These are phyloP conservation scores for Colletotrichum zoysiae DNA, from an alignment of 2,329 filamentous ascomycete species.

Conservation along the genomic window DNA sequence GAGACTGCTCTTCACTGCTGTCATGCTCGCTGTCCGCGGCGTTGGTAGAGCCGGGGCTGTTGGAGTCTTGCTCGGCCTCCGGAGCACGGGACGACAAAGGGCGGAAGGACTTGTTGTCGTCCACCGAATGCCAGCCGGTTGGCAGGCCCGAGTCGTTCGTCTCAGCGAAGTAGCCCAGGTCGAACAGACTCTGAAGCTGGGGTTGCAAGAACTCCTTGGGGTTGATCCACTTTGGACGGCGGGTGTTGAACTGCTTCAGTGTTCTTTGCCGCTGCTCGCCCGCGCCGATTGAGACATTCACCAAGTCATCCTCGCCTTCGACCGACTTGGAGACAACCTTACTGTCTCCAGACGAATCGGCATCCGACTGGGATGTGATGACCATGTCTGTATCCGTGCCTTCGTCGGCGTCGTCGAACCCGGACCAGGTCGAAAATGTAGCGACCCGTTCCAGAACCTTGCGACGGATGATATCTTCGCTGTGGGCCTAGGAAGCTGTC, in stretches of 20 bases:
- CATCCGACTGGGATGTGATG: constrained; percentile 72
- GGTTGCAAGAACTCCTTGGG: constrained; percentile 70
- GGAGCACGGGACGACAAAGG: constrained; percentile 61
- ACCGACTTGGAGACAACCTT: constrained; percentile 83
- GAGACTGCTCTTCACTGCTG: constrained; percentile 63
- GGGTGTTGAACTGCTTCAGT: constrained; percentile 63
- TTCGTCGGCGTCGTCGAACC: constrained; percentile 62
- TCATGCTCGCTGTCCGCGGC: constrained; percentile 64
- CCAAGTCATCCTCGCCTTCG: constrained; percentile 89
- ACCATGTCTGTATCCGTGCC: constrained; percentile 77
- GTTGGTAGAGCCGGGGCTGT: constrained; percentile 62
- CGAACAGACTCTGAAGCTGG: constrained; percentile 79
- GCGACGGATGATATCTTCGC: constrained; percentile 78
- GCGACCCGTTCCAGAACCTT: constrained; percentile 84
- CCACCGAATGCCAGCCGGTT: constrained; percentile 75
- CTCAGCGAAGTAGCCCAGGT: constrained; percentile 75
- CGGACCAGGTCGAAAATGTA: constrained; percentile 78
- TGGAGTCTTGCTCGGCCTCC: constrained; percentile 57
- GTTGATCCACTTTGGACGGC: constrained; percentile 66
- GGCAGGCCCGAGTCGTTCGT: constrained; percentile 70
- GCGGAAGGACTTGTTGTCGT: constrained; percentile 70
- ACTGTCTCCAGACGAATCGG: constrained; percentile 75
- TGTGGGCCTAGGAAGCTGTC: constrained; percentile 56
- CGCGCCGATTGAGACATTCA: constrained; percentile 89
- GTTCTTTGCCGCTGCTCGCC: constrained; percentile 52